Base-by-base conservation (phyloP, 768 basidiomycete species). In the Suillus cothurnatus region DNA sequence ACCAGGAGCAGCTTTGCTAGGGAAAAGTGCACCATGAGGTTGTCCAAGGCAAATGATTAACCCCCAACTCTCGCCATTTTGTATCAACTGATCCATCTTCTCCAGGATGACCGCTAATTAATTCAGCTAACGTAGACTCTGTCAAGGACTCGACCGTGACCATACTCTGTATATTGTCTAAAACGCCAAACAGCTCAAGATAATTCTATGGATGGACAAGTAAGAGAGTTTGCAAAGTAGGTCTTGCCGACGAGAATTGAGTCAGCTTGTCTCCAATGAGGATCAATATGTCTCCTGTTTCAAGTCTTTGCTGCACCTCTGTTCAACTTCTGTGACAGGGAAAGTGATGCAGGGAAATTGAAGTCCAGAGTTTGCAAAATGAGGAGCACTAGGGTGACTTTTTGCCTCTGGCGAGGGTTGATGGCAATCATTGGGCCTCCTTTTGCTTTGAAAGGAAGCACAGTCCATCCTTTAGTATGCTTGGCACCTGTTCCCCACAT, bases 21-120 rank as follows among this genome's bases (percentile, higher is more conserved):
- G 21, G n/a, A 64, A 12, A 26, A 64, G 43, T 6, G 64, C 49
- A 4, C 26, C 26, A 36, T 61, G 53, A 6, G 17, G 43, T 28
- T 28, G 45, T 50, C 38, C 38, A 36, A 53, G 60, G n/a, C 32
- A 31, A 34, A 31, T 31, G 49, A 63, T 36, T 6, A 64, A 50
- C 45, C 28, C n/a, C 41, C 11, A 34, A 56, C 12, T 21, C 53
- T 34, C 21, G 12, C 47, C n/a, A n/a, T 19, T 34, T n/a, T 2
- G 28, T 28, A 31, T 53, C 4, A 53, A 53, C 17, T 21, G 12
- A 19, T 3, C 32, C 6, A 56, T n/a, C 11, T n/a, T 32, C 53
- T 32, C 31, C 53, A 32, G 21, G 9, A 55, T 17, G 6, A 9
- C 31, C 12, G 5, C 32, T 11, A 7, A 21, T 1, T 21, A 32